Base-by-base conservation (phyloP, 257 asterid genomes). In the Anisodus acutangulus region DNA sequence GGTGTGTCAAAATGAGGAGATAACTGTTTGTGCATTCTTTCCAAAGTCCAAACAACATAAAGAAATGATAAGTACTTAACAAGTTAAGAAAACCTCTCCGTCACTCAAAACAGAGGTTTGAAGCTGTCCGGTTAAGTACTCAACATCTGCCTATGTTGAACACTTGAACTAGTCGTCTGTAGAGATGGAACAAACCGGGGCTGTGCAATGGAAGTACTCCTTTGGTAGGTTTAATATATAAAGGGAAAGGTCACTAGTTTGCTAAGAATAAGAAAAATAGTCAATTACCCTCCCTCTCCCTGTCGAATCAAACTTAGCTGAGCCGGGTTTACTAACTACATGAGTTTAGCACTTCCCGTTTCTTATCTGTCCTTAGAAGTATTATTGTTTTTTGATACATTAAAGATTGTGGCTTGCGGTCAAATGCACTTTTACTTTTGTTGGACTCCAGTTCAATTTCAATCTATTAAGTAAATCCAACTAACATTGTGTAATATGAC, bases 91-190 rank as follows among this genome's bases (percentile, higher is more conserved):
- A 72, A 74, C 19, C 43, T 47, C 6, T 1, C n/a, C 19, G 43
- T 74, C 12, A 49, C 60, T 74, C 43, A 51, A 74, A 69, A 6
- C 60, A 19, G 80, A 74, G 41, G 19, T 74, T 74, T 74, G 43
- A 6, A 47, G 5, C n/a, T 72, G 6, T 22, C 59, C n/a, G 0
- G 80, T 72, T 72, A 45, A 22, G 41, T 49, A 31, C 47, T 66
- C 72, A 43, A 1, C 5, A 2, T 43, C 79, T 70, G 55, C 16
- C 55, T 70, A 8, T 70, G 3, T 43, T 17, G 31, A 31, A 31
- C 35, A 31, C 35, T 31, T 31, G 35, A 41, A 70, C 16, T 70
- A 8, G 37, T 70, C 31, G 15, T 43, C 43, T 70, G 55, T 43
- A 43, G 35, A n/a, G 58, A 43, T 43, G 57, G 79, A 47, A 43